Evolutionary conservation across 2,329 filamentous ascomycete genomes (phyloP), one percentile per base, ranked within the genome.

Genomic region (Colletotrichum eremochloae): DNA sequence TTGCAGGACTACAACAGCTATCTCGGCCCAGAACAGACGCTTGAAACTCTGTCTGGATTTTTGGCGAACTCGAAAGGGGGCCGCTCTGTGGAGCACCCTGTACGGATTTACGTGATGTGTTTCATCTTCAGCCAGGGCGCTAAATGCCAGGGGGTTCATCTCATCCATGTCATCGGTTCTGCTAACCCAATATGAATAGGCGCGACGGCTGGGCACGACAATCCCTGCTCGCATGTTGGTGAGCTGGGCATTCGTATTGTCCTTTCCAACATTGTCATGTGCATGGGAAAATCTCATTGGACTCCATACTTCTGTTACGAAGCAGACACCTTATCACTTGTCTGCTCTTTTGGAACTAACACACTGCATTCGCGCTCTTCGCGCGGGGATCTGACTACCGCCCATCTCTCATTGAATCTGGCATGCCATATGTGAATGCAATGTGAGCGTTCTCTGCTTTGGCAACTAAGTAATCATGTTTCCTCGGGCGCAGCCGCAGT

Each of bases 361-460:
- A 53, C 50, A 53, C 15, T 31, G 6, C 50, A 8, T 31, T 18
- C 50, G 4, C 31, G 24, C 12, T 8, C 50, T 8, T 31, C 9
- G 24, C 14, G 50, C 24, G 50, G 12, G 31, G 7, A 31, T 29
- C 50, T 31, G 12, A 31, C 24, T 31, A 14, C 14, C 24, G 20
- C 29, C 20, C 14, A 9, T 3, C 50, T 33, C 4, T 52, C 24
- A 15, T 52, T 52, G 48, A 12, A 52, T 31, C 24, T 18, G 48
- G 48, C 48, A 31, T 53, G 29, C 50, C 50, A n/a, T 46, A 46
- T 46, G 29, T 33, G 50, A 53, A 31, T 53, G 50, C 29, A 53
- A 29, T 31, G 29, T 15, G 24, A 52, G 50, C 29, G 15, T 18
- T 53, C 15, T 7, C 50, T 12, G 7, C 24, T 31, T 31, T 33